phyloP scores from a whole-genome alignment of 2,329 filamentous ascomycete species.

The Chrysosporium queenslandicum region DNA sequence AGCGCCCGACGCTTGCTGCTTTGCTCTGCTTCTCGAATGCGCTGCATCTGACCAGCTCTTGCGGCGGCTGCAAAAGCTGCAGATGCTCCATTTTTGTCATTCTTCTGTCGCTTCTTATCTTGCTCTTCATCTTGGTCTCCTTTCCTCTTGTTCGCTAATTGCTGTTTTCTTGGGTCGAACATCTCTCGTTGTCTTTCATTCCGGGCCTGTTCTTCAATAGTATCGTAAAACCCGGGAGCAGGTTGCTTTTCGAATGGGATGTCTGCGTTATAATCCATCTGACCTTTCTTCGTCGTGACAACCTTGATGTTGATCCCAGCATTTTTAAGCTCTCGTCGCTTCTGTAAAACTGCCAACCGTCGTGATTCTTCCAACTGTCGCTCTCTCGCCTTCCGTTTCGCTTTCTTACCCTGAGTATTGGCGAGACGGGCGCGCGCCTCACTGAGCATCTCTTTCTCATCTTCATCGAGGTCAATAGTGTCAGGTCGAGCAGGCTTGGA shows the following conservation, averaged over 20 bases:
- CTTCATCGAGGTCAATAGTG: conserved; percentile 95
- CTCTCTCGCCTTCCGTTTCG: conserved; percentile 92
- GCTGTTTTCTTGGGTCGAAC: conserved; percentile 89
- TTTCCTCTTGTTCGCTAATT: conserved; percentile 81
- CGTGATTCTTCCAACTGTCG: conserved; percentile 91
- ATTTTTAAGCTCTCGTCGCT: conserved; percentile 91
- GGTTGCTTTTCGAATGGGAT: conserved; percentile 95
- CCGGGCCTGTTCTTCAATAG: conserved; percentile 62
- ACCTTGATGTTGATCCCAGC: conserved; percentile 98
- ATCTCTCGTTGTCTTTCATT: conserved; percentile 78
- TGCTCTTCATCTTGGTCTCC: conserved; percentile 76
- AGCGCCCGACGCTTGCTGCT: conserved; percentile 82
- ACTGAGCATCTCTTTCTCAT: conserved; percentile 98
- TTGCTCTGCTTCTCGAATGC: conserved; percentile 89
- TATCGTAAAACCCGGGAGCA: conserved; percentile 85
- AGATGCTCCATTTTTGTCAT: conserved; percentile 69
- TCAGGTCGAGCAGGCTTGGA: conserved; percentile 91
- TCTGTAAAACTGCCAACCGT: conserved; percentile 80
- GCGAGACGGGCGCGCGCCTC: conserved; percentile 92
- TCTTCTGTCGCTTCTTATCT: conserved; percentile 73
- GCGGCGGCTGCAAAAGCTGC: conserved; percentile 76
- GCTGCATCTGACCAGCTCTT: conserved; percentile 89
- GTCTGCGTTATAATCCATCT: conserved; percentile 99
- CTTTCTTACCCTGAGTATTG: conserved; percentile 98
- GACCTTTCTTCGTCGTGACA: conserved; percentile 76